Conservation (phyloP, 116 monocot genomes). For the Posidonia oceanica region DNA sequence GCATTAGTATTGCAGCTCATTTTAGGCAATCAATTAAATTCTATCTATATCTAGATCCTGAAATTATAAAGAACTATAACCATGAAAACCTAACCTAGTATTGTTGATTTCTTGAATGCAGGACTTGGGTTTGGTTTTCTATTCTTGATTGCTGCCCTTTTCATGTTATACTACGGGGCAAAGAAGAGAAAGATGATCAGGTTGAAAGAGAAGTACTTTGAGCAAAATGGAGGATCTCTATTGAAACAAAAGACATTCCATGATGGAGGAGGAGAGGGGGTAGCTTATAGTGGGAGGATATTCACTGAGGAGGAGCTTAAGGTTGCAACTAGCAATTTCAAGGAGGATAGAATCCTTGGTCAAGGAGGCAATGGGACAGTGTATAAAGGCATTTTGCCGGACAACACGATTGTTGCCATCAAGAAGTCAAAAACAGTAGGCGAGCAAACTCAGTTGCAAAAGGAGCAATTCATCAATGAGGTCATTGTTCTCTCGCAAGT, state of each 20-base stretch:
- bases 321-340: too few species aligned
- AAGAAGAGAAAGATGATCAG: slow-evolving; percentile 23
- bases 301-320: too few species aligned
- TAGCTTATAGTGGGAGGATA: too few species aligned
- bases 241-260: slow-evolving; percentile 16
- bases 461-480: slow-evolving; percentile 35
- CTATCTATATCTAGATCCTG: not conserved
- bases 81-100: too few species aligned
- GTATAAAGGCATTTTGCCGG: slow-evolving; percentile 34
- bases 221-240: slow-evolving; percentile 39
- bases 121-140: slow-evolving; percentile 25
- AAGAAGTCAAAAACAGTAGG: slow-evolving; percentile 15
- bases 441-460: too few species aligned
- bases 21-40: slow-evolving; percentile 10
- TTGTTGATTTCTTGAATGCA: not conserved
- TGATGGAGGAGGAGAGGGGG: too few species aligned
- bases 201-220: slow-evolving; percentile 30
- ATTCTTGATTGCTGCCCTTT: slow-evolving; percentile 9
- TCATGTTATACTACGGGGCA: slow-evolving; percentile 14
- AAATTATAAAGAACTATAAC: not conserved
- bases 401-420: too few species aligned
- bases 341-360: too few species aligned
- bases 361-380: slow-evolving; percentile 27
- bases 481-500: slow-evolving; percentile 25
- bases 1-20: slow-evolving; percentile 17